Evolutionary conservation across 805 yeast species (phyloP).

Genomic region (Peterozyma toletana): DNA sequence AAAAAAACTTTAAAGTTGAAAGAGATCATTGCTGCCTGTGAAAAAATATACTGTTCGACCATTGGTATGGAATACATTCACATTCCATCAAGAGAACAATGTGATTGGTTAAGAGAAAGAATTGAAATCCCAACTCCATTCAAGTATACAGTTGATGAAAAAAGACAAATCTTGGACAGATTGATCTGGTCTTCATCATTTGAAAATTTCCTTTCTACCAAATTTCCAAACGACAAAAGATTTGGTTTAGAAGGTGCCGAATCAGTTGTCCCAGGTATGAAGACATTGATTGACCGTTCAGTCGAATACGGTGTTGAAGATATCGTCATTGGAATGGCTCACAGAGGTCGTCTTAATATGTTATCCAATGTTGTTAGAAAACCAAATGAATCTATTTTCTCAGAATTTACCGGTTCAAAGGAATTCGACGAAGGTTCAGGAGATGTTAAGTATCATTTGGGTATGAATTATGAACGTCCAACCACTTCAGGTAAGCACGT

Average conservation of each 20-base stretch:
- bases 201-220: slow-evolving; percentile 86
- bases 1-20: slow-evolving; percentile 59
- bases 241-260: slow-evolving; percentile 99
- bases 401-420: slow-evolving; percentile 90
- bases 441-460: slow-evolving; percentile 98
- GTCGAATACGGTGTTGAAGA: slow-evolving; percentile 93
- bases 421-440: slow-evolving; percentile 96
- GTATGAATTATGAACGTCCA: slow-evolving; percentile 99
- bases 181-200: slow-evolving; percentile 94
- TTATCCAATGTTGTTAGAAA: slow-evolving; percentile 97
- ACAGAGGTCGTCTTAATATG: slow-evolving; percentile 98
- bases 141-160: slow-evolving; percentile 79
- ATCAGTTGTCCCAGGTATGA: slow-evolving; percentile 93
- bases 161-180: slow-evolving; percentile 93
- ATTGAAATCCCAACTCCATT: slow-evolving; percentile 87
- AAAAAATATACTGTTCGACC: slow-evolving; percentile 75
- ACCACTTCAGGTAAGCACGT: slow-evolving; percentile 97
- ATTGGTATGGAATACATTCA: slow-evolving; percentile 96
- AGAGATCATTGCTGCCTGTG: slow-evolving; percentile 75
- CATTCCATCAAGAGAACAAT: slow-evolving; percentile 89
- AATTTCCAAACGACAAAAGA: slow-evolving; percentile 97
- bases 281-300: slow-evolving; percentile 88
- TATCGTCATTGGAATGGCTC: slow-evolving; percentile 98
- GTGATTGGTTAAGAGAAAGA: slow-evolving; percentile 98
- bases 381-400: slow-evolving; percentile 95